Conservation (phyloP, 202 grass and related monocot species). For the Sporobolus alterniflorus region DNA sequence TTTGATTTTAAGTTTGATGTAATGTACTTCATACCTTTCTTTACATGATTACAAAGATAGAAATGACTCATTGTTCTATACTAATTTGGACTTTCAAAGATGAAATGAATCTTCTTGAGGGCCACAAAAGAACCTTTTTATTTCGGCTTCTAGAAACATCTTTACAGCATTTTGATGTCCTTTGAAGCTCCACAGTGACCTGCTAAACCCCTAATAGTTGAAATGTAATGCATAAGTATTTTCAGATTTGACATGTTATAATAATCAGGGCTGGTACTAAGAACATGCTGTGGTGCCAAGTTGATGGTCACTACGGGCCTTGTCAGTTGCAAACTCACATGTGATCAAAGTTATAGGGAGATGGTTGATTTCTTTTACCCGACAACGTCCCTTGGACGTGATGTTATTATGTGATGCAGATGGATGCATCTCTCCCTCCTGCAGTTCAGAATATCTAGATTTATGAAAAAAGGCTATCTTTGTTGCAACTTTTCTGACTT, state of each 20-base stretch:
- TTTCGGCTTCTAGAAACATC: not conserved
- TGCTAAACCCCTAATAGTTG: not conserved
- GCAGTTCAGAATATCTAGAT: not conserved
- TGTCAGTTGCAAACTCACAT: not conserved
- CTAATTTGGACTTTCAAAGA: not conserved
- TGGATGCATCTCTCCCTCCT: not conserved
- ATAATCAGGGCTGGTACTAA: not conserved
- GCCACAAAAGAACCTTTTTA: not conserved
- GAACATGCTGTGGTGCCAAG: not conserved
- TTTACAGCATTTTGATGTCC: not conserved
- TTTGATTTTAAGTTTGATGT: not conserved
- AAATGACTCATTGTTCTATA: not conserved
- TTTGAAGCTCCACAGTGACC: not conserved
- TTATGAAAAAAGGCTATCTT: not conserved
- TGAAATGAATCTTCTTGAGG: not conserved
- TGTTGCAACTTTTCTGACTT: slow-evolving; percentile 10
- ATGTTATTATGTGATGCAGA: not conserved
- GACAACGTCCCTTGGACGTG: not conserved
- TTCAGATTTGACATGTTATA: not conserved
- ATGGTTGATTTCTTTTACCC: not conserved
- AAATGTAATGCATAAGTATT: not conserved
- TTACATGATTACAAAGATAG: not conserved
- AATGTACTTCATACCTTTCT: not conserved
- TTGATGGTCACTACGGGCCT: not conserved
- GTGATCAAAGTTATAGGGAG: not conserved